Conservation (phyloP, 2,329 filamentous ascomycete genomes). For the Fusarium sp. region DNA sequence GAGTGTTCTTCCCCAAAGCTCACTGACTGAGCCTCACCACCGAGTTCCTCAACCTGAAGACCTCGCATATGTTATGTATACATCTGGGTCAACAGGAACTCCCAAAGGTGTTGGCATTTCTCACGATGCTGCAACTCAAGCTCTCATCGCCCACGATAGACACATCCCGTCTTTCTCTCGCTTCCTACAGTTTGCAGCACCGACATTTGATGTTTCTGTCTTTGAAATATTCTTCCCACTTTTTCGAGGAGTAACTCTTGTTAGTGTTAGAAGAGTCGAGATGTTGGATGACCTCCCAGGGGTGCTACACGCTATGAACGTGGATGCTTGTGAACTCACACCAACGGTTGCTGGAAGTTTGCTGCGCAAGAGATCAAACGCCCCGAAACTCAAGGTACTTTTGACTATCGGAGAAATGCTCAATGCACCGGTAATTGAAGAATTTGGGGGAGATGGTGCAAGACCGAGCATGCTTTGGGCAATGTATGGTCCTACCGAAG, state of each 20-base stretch:
- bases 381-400: slow-evolving; percentile 76
- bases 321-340: slow-evolving; percentile 90
- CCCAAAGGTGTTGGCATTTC: slow-evolving; percentile 90
- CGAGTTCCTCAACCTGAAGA: slow-evolving; percentile 52
- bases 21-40: slow-evolving; percentile 17
- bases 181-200: slow-evolving; percentile 92
- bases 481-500: slow-evolving; percentile 96
- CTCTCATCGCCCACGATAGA: slow-evolving; percentile 82
- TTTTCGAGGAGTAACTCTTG: slow-evolving; percentile 78
- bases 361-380: slow-evolving; percentile 74
- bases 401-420: slow-evolving; percentile 96
- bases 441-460: slow-evolving; percentile 75
- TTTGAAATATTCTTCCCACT: slow-evolving; percentile 96
- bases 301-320: slow-evolving; percentile 72
- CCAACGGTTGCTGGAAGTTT: slow-evolving; percentile 88
- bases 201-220: slow-evolving; percentile 93
- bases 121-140: slow-evolving; percentile 84
- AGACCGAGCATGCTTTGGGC: slow-evolving; percentile 80
- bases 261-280: slow-evolving; percentile 75
- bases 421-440: slow-evolving; percentile 78
- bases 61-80: slow-evolving; percentile 93
- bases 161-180: slow-evolving; percentile 82
- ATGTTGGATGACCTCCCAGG: slow-evolving; percentile 82
- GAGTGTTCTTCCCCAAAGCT: not conserved
- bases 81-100: slow-evolving; percentile 87